Conservation (phyloP, 192 early-diverging fungal genomes). For the Lunasporangiospora selenospora region DNA sequence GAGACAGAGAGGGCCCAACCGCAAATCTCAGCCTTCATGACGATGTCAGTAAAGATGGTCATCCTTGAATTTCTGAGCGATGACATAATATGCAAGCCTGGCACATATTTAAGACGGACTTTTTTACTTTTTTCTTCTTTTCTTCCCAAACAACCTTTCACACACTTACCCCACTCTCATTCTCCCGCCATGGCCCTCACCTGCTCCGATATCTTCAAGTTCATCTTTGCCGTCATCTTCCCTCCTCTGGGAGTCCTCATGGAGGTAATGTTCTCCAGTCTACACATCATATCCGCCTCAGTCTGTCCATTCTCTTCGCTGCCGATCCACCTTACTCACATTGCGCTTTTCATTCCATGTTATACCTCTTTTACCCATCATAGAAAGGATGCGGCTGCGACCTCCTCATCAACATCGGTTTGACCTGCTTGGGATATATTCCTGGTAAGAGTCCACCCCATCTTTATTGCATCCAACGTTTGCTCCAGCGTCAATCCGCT, state of each 20-base stretch:
- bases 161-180: not conserved
- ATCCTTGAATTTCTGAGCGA: too few relatives aligned
- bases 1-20: too few relatives aligned
- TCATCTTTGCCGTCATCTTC: constrained; percentile 53
- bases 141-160: not conserved
- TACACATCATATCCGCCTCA: not conserved
- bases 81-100: too few relatives aligned
- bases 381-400: constrained; percentile 59
- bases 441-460: constrained; percentile 54
- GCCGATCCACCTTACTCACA: not conserved
- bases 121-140: not conserved
- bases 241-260: constrained; percentile 56
- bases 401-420: constrained; percentile 70
- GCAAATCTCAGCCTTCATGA: too few relatives aligned
- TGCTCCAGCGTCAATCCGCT: too few relatives aligned
- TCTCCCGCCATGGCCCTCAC: constrained; percentile 54
- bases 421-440: constrained; percentile 74
- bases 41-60: too few relatives aligned
- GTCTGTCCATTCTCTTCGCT: not conserved
- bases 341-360: not conserved
- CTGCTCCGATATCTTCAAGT: constrained; percentile 59
- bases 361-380: not conserved
- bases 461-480: not conserved
- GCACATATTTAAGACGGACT: not conserved
- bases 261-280: constrained; percentile 9